These are phyloP conservation scores for Desmodesmus armatus DNA, from an alignment of 139 green algal species.

Conservation along the genomic window DNA sequence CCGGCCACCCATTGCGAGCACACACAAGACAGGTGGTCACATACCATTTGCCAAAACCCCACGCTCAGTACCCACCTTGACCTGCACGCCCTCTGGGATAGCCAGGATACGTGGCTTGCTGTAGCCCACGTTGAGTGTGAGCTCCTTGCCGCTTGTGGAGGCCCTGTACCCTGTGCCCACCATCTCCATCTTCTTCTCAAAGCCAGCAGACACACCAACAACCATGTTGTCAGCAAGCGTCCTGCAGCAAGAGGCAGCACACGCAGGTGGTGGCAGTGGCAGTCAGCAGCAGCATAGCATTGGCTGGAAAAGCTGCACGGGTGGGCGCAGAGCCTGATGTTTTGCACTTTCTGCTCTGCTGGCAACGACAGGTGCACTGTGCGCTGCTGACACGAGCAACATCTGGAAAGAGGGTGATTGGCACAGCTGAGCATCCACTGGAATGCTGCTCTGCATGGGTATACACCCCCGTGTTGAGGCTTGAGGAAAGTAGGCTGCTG, in stretches of 20 bases:
- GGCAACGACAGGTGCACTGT: neutral
- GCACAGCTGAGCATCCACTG: too few species aligned
- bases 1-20: neutral
- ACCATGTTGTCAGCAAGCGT: constrained; percentile 95
- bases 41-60: too few species aligned
- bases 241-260: too few species aligned
- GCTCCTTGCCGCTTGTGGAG: constrained; percentile 70
- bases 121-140: constrained; percentile 95
- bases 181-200: constrained; percentile 85
- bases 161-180: constrained; percentile 96
- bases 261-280: neutral
- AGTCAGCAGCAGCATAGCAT: neutral
- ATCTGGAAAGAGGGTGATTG: too few species aligned
- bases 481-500: too few species aligned
- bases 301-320: neutral
- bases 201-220: constrained; percentile 87
- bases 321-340: neutral
- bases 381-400: neutral
- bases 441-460: too few species aligned
- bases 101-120: constrained; percentile 89
- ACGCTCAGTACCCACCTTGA: constrained; percentile 75
- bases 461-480: too few species aligned
- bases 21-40: too few species aligned
- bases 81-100: constrained; percentile 86
- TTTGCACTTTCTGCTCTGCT: too few species aligned